phyloP scores from a whole-genome alignment of 2,329 filamentous ascomycete species.

The Laburnicola sp. region DNA sequence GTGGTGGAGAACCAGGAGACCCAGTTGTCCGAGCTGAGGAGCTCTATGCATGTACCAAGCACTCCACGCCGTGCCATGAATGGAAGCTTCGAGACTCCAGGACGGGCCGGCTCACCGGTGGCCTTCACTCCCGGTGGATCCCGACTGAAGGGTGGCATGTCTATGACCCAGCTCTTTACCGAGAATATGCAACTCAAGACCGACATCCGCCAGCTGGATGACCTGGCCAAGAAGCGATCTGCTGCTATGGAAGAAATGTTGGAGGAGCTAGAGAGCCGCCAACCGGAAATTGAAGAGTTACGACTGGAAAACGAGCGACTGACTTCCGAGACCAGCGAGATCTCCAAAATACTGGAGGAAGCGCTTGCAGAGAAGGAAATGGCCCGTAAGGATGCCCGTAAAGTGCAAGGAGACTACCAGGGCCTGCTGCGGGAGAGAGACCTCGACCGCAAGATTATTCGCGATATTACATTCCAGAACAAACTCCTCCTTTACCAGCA shows the following conservation, averaged over 20 bases:
- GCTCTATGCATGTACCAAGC: conserved; percentile 46
- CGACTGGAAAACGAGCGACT: conserved; percentile 79
- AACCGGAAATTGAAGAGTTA: conserved; percentile 85
- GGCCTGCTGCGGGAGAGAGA: conserved; percentile 67
- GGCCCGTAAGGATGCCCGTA: conserved; percentile 76
- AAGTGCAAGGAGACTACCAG: conserved; percentile 71
- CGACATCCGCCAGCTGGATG: conserved; percentile 72
- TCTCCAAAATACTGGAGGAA: conserved; percentile 78
- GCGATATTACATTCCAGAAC: conserved; percentile 86
- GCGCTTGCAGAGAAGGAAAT: conserved; percentile 78
- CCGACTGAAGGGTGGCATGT: conserved; percentile 58
- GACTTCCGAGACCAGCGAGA: conserved; percentile 75
- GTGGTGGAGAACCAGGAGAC: conserved; percentile 63
- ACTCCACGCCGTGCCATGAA: conserved; percentile 59
- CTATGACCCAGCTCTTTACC: conserved; percentile 65
- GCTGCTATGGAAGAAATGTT: conserved; percentile 84
- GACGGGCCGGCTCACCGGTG: conserved; percentile 55
- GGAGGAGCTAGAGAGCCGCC: conserved; percentile 78
- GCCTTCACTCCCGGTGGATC: conserved; percentile 59
- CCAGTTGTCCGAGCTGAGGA: conserved; percentile 52
- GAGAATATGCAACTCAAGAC: conserved; percentile 68
- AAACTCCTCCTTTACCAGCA: conserved; percentile 89
- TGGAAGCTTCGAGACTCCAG: conserved; percentile 54
- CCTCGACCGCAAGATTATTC: conserved; percentile 81
- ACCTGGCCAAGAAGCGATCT: conserved; percentile 72